Base-by-base conservation (phyloP, 2,329 filamentous ascomycete species). In the Phialophora chinensis region DNA sequence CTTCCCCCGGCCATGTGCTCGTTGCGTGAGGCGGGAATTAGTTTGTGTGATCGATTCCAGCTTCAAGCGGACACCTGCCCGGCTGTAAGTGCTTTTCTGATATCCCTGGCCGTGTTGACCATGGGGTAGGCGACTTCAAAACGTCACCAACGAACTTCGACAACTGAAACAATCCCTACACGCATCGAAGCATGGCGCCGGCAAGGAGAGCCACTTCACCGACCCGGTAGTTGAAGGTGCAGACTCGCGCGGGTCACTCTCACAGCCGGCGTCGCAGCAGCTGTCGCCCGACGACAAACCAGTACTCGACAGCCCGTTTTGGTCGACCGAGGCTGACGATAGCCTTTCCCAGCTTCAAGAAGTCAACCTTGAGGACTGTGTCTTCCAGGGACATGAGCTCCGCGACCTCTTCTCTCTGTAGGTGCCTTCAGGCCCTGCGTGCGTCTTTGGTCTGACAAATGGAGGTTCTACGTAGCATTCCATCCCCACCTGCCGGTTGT, bases 51-150 rank as follows among this genome's bases (percentile, higher is more conserved):
- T 65, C 31, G 62, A 65, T 60, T 57, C 62, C 4, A 54, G 50
- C 17, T 65, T 65, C 62, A 65, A 60, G 33, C 55, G 62, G 38
- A 65, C 62, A 20, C 54, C 62, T 12, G 50, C 62, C n/a, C 62
- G 62, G 27, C 33, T 38, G 62, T 63, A 27, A 14, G 62, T 55
- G 27, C 7, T 44, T 27, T 27, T 29, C 35, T 17, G 12, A 10
- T 10, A 11, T 58, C 35, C 17, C 11, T 42, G 17, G 31, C 55
- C 11, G 6, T 14, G 31, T n/a, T 58, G 33, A 58, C 55, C 10
- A 25, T 31, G 49, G 17, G 3, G n/a, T 33, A 63, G 62, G 14
- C 62, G 62, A 20, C 62, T 65, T 27, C 54, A 60, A 27, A 53
- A 38, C n/a, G 33, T 65, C 29, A 65, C 62, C 6, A 25, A 65